Conservation (phyloP, 1,139 yeast species). For the Taphrina communis region DNA sequence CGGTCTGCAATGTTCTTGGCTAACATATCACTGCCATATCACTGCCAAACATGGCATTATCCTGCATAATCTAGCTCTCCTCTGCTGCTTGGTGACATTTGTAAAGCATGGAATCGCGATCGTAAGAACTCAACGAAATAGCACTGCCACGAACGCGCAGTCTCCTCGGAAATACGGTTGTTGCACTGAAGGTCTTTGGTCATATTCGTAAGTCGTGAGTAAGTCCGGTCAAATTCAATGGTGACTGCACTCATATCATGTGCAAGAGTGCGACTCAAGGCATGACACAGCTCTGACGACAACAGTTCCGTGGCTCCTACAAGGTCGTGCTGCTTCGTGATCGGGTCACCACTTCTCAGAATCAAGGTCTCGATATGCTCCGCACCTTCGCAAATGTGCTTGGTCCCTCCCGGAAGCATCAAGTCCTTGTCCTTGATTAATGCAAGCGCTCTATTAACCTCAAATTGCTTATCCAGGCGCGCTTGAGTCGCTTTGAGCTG, state of each 20-base stretch:
- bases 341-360: neutral
- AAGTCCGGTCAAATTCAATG: neutral
- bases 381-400: neutral
- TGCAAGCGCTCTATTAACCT: neutral
- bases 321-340: neutral
- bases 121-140: neutral
- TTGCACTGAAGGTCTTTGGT: neutral
- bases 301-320: neutral
- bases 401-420: neutral
- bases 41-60: neutral
- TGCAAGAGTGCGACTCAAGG: neutral
- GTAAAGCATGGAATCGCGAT: neutral
- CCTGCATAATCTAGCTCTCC: neutral
- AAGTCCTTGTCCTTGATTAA: neutral
- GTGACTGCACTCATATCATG: conserved; percentile 5
- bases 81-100: neutral
- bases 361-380: neutral
- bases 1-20: no score
- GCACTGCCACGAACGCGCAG: neutral
- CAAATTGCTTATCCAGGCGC: conserved; percentile 8
- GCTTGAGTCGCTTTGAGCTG: neutral
- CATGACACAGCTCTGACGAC: neutral
- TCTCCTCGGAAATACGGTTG: neutral
- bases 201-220: neutral
- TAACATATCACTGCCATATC: neutral